These are phyloP conservation scores for Sugiyamaella mastotermitis DNA, from an alignment of 805 yeast species.

Conservation along the genomic window DNA sequence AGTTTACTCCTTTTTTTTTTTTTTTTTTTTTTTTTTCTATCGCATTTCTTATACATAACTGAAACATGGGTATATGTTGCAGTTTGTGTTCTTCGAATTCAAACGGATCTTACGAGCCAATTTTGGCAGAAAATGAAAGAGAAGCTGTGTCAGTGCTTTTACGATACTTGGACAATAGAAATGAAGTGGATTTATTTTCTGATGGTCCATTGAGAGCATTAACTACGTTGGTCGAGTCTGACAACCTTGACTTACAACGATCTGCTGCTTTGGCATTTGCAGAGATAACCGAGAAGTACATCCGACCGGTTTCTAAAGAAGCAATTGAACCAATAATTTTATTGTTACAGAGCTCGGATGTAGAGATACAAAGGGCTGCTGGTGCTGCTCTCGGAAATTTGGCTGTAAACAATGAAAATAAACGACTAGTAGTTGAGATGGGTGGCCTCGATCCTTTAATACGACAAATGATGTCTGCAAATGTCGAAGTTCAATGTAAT, in stretches of 20 bases:
- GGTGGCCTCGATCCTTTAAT: slow-evolving; percentile 96
- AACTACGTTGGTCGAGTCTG: slow-evolving; percentile 89
- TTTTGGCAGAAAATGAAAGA: slow-evolving; percentile 91
- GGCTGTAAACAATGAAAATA: slow-evolving; percentile 95
- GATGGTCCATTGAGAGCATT: slow-evolving; percentile 80
- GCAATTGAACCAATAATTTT: slow-evolving; percentile 91
- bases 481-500: slow-evolving; percentile 97
- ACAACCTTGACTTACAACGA: slow-evolving; percentile 89
- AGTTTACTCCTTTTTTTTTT: too few species aligned
- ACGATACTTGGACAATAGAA: slow-evolving; percentile 76
- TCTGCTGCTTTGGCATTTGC: slow-evolving; percentile 98
- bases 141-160: slow-evolving; percentile 90
- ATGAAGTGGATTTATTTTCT: slow-evolving; percentile 64
- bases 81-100: slow-evolving; percentile 13
- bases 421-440: slow-evolving; percentile 90
- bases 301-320: slow-evolving; percentile 81
- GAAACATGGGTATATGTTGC: slow-evolving; percentile 19
- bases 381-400: slow-evolving; percentile 98
- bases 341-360: slow-evolving; percentile 76
- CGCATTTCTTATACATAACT: not conserved
- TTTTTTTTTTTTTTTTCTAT: too few species aligned
- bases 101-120: slow-evolving; percentile 61
- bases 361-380: slow-evolving; percentile 97
- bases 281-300: slow-evolving; percentile 92
- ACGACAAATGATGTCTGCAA: slow-evolving; percentile 94